These are phyloP conservation scores for Canna indica DNA, from an alignment of 176 grass and related monocot species.

Conservation along the genomic window DNA sequence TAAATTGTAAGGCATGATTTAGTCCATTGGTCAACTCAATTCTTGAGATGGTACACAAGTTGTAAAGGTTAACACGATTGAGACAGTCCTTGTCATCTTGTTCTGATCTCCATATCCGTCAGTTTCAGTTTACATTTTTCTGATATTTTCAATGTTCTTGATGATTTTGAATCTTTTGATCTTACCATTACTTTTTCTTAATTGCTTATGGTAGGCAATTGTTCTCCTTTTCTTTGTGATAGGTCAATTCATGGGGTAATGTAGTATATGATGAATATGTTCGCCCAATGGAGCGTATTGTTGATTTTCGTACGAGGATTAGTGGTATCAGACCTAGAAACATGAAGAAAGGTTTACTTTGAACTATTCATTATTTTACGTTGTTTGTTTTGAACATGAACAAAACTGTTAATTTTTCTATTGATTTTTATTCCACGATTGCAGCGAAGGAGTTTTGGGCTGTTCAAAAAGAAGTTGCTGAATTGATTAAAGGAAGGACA, in stretches of 20 bases:
- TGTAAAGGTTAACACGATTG: not conserved
- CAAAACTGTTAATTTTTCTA: not conserved
- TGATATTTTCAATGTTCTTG: not conserved
- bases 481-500: slow-evolving; percentile 69
- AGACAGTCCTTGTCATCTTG: not conserved
- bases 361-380: not conserved
- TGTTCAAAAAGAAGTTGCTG: slow-evolving; percentile 65
- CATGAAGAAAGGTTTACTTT: slow-evolving; percentile 68
- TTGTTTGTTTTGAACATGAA: not conserved
- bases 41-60: not conserved
- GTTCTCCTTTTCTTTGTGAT: slow-evolving; percentile 5
- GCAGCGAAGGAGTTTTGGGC: slow-evolving; percentile 69
- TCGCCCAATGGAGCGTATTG: slow-evolving; percentile 54
- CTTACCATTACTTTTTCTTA: not conserved
- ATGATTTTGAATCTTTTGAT: not conserved
- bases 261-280: slow-evolving; percentile 78
- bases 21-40: too few relatives aligned
- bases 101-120: not conserved
- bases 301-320: slow-evolving; percentile 76
- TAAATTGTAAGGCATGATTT: too few relatives aligned
- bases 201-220: slow-evolving; percentile 1
- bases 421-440: slow-evolving; percentile 25
- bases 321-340: slow-evolving; percentile 89
- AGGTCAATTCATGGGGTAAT: slow-evolving; percentile 89
- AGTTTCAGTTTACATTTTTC: not conserved